These are phyloP conservation scores for Yamadazyma dushanensis DNA, from an alignment of 1,139 yeast species.

Conservation along the genomic window DNA sequence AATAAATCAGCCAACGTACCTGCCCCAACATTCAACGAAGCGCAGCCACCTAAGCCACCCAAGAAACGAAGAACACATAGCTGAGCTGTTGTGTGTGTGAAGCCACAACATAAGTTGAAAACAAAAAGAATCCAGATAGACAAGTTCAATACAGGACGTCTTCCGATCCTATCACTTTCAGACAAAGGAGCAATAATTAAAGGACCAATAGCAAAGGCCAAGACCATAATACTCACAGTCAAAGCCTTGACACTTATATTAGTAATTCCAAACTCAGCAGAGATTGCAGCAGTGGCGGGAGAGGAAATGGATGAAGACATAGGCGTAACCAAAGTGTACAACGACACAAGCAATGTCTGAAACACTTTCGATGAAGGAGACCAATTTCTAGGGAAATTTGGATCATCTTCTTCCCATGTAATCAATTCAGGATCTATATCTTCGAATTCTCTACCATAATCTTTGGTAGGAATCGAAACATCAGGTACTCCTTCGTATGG, in stretches of 20 bases:
- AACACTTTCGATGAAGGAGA: conserved; percentile 33
- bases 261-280: conserved; percentile 41
- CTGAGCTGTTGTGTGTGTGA: conserved; percentile 52
- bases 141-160: conserved; percentile 49
- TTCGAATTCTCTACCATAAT: conserved; percentile 51
- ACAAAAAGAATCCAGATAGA: conserved; percentile 52
- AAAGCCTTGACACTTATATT: conserved; percentile 42
- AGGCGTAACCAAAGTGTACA: conserved; percentile 57
- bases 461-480: conserved; percentile 39
- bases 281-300: conserved; percentile 53
- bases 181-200: conserved; percentile 60
- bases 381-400: conserved; percentile 66
- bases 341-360: conserved; percentile 49
- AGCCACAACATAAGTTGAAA: conserved; percentile 61
- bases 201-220: conserved; percentile 67
- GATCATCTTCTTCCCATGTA: conserved; percentile 68
- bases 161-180: conserved; percentile 52
- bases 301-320: conserved; percentile 60
- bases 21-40: conserved; percentile 70
- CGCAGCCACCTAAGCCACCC: conserved; percentile 67
- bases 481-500: conserved; percentile 31
- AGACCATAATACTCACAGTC: conserved; percentile 56
- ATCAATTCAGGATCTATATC: conserved; percentile 61
- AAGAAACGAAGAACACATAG: conserved; percentile 57
- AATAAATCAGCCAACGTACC: conserved; percentile 68